Evolutionary conservation across 495 filamentous ascomycete genomes (phyloP).

Genomic region (Penicillium desertorum): DNA sequence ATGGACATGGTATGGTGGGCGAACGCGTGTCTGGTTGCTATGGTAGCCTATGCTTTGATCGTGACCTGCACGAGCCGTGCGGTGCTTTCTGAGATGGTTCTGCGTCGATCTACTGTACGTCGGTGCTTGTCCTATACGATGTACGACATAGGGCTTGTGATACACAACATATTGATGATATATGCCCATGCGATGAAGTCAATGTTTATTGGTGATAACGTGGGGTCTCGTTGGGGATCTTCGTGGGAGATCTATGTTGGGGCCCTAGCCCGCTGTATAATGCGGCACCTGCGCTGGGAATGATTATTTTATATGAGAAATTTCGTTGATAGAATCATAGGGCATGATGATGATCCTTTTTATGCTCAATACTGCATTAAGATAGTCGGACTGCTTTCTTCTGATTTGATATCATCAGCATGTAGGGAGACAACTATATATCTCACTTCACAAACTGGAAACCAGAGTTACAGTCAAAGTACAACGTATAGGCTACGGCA

Average conservation of each 20-base stretch:
- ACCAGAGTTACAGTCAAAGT: not conserved
- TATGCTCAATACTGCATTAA: not conserved
- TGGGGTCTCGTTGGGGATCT: slow-evolving; percentile 1
- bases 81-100: slow-evolving; percentile 2
- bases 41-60: not conserved
- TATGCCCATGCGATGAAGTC: not conserved
- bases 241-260: not conserved
- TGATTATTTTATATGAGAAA: not conserved
- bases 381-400: not conserved
- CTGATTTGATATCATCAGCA: not conserved
- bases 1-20: not conserved
- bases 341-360: not conserved
- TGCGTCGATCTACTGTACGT: slow-evolving; percentile 2
- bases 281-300: not conserved
- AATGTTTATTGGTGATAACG: slow-evolving; percentile 1
- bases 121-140: slow-evolving; percentile 3
- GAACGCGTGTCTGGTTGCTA: slow-evolving; percentile 7
- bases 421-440: not conserved
- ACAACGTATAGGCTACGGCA: too few relatives aligned
- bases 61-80: not conserved
- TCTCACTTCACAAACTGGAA: slow-evolving; percentile 6
- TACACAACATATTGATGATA: not conserved
- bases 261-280: not conserved
- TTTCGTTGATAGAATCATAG: not conserved
- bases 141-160: not conserved